Evolutionary conservation across 805 yeast species (phyloP).

Genomic region (Schwanniomyces pseudopolymorphus): DNA sequence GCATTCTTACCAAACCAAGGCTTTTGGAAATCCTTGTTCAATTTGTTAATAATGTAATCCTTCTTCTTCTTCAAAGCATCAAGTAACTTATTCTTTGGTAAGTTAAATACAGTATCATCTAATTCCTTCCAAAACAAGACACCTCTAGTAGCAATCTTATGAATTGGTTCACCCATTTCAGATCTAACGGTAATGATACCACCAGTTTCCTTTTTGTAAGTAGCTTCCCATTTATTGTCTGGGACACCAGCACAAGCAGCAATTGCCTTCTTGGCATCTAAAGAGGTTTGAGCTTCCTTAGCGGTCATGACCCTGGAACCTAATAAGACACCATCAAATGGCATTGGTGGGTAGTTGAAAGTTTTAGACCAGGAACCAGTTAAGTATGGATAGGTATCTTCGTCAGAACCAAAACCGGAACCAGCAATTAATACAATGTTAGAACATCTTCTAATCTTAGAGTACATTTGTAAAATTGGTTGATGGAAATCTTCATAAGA

Average conservation of each 20-base stretch:
- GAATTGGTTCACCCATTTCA: constrained; percentile 99
- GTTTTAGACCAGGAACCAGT: constrained; percentile 94
- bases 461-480: constrained; percentile 93
- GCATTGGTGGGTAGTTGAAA: constrained; percentile 96
- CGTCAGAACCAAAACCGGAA: constrained; percentile 96
- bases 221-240: constrained; percentile 87
- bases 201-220: constrained; percentile 94
- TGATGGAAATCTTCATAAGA: constrained; percentile 99
- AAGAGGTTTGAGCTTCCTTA: constrained; percentile 91
- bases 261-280: constrained; percentile 90
- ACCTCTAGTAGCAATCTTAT: constrained; percentile 97
- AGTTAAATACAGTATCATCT: constrained; percentile 87
- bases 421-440: constrained; percentile 94
- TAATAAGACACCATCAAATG: constrained; percentile 93
- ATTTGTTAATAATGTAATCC: constrained; percentile 77
- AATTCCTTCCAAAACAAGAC: constrained; percentile 96
- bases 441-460: constrained; percentile 86
- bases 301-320: constrained; percentile 98
- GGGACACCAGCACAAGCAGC: constrained; percentile 87
- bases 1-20: constrained; percentile 92
- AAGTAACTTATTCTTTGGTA: constrained; percentile 85
- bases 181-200: constrained; percentile 95
- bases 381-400: constrained; percentile 95
- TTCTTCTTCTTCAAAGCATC: constrained; percentile 81
- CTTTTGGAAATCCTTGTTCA: constrained; percentile 95